phyloP scores from a whole-genome alignment of 257 asterid genomes.

The Solanum etuberosum region DNA sequence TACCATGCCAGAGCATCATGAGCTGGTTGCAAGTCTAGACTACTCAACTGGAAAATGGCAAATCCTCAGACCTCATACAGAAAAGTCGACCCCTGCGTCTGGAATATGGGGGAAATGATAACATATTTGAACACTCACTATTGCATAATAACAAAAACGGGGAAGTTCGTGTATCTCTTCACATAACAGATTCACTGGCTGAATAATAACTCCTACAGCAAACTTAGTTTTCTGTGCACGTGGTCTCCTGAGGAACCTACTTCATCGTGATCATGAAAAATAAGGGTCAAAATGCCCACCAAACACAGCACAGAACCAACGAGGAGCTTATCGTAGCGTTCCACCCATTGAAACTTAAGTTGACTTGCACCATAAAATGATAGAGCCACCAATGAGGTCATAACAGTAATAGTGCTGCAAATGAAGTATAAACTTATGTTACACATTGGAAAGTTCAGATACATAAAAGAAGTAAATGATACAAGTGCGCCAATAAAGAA shows the following conservation, averaged over 20 bases:
- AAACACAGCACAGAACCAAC: constrained; percentile 91
- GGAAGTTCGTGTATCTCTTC: neutral
- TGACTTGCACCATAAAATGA: constrained; percentile 97
- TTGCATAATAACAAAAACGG: neutral
- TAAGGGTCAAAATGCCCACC: constrained; percentile 79
- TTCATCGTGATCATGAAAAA: constrained; percentile 75
- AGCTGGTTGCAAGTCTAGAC: neutral
- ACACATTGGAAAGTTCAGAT: neutral
- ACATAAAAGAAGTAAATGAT: neutral
- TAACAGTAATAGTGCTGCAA: constrained; percentile 83
- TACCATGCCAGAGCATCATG: neutral
- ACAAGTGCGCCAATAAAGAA: neutral
- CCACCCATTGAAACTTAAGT: constrained; percentile 97
- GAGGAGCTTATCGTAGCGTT: constrained; percentile 88
- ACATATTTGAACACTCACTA: neutral
- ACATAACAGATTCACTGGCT: neutral
- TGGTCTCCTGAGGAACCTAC: constrained; percentile 23
- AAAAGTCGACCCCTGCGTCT: neutral
- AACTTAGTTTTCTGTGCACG: constrained; percentile 53
- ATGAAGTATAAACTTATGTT: neutral
- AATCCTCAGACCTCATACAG: neutral
- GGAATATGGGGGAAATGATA: neutral
- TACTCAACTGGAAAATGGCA: neutral
- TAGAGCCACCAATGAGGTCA: constrained; percentile 94
- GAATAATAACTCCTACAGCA: constrained; percentile 7